phyloP scores from a whole-genome alignment of 2,329 filamentous ascomycete species.

The Saccharata proteae region DNA sequence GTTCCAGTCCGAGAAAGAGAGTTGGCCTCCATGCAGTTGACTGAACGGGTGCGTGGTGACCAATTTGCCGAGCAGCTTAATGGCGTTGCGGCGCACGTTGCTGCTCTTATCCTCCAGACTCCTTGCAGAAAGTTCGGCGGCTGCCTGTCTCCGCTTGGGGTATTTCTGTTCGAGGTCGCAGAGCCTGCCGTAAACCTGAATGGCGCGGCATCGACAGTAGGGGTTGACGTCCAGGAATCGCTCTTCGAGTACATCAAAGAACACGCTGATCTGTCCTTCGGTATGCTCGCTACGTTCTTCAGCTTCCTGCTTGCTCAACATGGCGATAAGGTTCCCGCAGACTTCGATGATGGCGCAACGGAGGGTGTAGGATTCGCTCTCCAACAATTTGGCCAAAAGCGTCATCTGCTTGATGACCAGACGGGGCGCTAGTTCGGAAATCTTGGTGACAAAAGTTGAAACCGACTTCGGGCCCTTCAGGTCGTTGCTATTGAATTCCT shows the following conservation, averaged over 20 bases:
- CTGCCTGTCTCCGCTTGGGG: conserved; percentile 78
- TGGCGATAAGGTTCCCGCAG: conserved; percentile 85
- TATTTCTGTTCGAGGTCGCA: conserved; percentile 96
- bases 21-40: conserved; percentile 67
- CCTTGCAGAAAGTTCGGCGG: conserved; percentile 72
- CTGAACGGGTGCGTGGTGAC: conserved; percentile 93
- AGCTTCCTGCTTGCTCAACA: conserved; percentile 74
- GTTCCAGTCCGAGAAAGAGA: conserved; percentile 78
- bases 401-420: conserved; percentile 97
- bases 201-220: conserved; percentile 80
- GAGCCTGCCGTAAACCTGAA: conserved; percentile 86
- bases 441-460: conserved; percentile 81
- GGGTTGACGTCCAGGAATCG: conserved; percentile 94
- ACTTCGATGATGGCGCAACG: conserved; percentile 92
- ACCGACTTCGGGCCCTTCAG: conserved; percentile 92
- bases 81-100: conserved; percentile 87
- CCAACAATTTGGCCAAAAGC: conserved; percentile 81
- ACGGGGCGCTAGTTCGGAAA: conserved; percentile 83
- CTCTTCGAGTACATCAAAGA: conserved; percentile 93
- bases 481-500: conserved; percentile 96
- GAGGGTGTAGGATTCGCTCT: conserved; percentile 94
- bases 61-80: conserved; percentile 77
- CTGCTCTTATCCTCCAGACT: conserved; percentile 97
- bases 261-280: conserved; percentile 90
- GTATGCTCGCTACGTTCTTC: conserved; percentile 77